Conservation (phyloP, 495 filamentous ascomycete species). For the Penicillium canescens region DNA sequence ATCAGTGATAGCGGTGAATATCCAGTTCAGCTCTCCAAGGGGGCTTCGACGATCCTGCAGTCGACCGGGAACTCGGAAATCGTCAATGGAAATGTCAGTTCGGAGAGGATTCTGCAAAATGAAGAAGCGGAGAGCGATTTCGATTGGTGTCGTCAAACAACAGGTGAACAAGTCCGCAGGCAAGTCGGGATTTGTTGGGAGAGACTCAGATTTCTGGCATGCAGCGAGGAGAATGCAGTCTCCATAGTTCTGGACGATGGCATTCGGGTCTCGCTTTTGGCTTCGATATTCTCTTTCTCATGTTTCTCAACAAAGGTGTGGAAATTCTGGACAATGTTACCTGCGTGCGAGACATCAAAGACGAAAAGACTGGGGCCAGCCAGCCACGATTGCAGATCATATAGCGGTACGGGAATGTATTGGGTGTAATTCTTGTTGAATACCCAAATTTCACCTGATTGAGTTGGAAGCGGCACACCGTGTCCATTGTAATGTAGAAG, state of each 20-base stretch:
- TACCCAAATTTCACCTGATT: conserved; percentile 97
- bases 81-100: conserved; percentile 70
- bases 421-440: conserved; percentile 99
- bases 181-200: conserved; percentile 94
- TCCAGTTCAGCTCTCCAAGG: conserved; percentile 97
- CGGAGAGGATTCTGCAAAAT: conserved; percentile 88
- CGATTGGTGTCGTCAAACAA: conserved; percentile 94
- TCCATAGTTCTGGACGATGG: conserved; percentile 65
- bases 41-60: conserved; percentile 93
- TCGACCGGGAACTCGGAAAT: conserved; percentile 76
- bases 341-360: conserved; percentile 95
- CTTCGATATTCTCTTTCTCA: conserved; percentile 77
- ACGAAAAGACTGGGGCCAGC: conserved; percentile 95
- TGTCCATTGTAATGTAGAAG: conserved; percentile 99
- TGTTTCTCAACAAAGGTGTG: conserved; percentile 93
- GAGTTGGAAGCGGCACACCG: conserved; percentile 94
- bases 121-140: conserved; percentile 94
- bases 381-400: conserved; percentile 94
- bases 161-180: conserved; percentile 96
- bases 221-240: conserved; percentile 93
- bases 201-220: conserved; percentile 82
- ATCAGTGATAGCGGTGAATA: conserved; percentile 98
- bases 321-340: conserved; percentile 93
- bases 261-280: conserved; percentile 71
- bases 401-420: conserved; percentile 95